Percentiles rank a stretch among this genome's conserved stretches.
Evolutionary conservation across 331 rosid genomes (phyloP).

Genomic region (Pyracantha coccinea): DNA sequence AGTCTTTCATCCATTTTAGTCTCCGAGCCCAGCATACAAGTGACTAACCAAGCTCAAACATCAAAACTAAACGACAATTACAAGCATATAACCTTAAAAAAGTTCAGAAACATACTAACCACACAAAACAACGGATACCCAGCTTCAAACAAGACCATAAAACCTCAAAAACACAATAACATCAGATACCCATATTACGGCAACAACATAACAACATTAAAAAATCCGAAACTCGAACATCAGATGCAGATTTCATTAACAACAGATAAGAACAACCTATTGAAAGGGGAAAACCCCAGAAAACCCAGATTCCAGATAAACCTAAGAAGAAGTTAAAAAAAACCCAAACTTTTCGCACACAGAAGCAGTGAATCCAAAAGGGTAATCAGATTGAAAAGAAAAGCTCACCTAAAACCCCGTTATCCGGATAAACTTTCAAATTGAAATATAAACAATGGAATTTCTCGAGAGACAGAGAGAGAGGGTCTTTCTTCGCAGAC

Average conservation of each 20-base stretch:
- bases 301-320: background rate
- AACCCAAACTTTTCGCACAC: background rate
- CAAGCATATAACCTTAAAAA: background rate
- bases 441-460: background rate
- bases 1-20: background rate
- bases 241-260: background rate
- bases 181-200: background rate
- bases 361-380: background rate
- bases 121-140: background rate
- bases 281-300: background rate
- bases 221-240: background rate
- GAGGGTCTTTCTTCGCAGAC: background rate
- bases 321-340: background rate
- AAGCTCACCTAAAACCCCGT: slow-evolving; percentile 8
- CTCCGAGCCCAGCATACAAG: background rate
- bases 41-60: background rate
- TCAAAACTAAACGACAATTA: background rate
- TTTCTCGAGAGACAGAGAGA: too few species aligned
- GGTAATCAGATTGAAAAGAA: background rate
- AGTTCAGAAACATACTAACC: background rate
- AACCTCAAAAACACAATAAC: background rate
- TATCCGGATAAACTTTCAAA: background rate
- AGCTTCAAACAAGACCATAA: background rate
- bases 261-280: background rate
- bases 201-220: background rate